Evolutionary conservation across 192 early-diverging fungal species (phyloP).

Genomic region (Coemansia sp.): DNA sequence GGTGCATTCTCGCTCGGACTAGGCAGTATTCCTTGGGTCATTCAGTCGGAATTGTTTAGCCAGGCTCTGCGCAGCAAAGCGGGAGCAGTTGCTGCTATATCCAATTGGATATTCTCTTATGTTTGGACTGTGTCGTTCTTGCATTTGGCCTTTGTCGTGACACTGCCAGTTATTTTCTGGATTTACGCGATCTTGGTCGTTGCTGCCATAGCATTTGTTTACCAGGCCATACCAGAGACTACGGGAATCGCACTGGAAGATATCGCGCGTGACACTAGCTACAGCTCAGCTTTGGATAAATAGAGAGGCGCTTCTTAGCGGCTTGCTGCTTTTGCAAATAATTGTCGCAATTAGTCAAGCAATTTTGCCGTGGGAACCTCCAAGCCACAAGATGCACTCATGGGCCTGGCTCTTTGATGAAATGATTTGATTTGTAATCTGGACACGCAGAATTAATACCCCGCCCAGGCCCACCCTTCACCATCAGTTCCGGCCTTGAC

Average conservation of each 20-base stretch:
- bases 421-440: not conserved
- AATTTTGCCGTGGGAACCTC: not conserved
- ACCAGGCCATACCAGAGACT: slow-evolving; percentile 33
- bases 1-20: slow-evolving; percentile 28
- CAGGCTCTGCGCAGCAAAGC: slow-evolving; percentile 32
- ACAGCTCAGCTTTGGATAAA: not conserved
- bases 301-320: not conserved
- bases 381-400: not conserved
- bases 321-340: not conserved
- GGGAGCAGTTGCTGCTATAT: slow-evolving; percentile 23
- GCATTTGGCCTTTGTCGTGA: slow-evolving; percentile 24
- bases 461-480: not conserved
- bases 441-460: not conserved
- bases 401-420: not conserved
- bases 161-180: slow-evolving; percentile 32
- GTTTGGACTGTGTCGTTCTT: slow-evolving; percentile 28
- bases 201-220: slow-evolving; percentile 11
- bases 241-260: slow-evolving; percentile 26
- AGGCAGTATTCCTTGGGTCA: slow-evolving; percentile 33
- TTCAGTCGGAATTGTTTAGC: slow-evolving; percentile 34
- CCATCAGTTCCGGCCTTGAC: not conserved
- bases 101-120: slow-evolving; percentile 30
- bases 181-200: slow-evolving; percentile 20
- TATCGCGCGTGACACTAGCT: slow-evolving; percentile 1
- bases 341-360: not conserved